A percentile compares a stretch with the other conserved stretches of the same genome.
Conservation (phyloP, 2,329 filamentous ascomycete species). For the Coniosporium tulheliwenetii region DNA sequence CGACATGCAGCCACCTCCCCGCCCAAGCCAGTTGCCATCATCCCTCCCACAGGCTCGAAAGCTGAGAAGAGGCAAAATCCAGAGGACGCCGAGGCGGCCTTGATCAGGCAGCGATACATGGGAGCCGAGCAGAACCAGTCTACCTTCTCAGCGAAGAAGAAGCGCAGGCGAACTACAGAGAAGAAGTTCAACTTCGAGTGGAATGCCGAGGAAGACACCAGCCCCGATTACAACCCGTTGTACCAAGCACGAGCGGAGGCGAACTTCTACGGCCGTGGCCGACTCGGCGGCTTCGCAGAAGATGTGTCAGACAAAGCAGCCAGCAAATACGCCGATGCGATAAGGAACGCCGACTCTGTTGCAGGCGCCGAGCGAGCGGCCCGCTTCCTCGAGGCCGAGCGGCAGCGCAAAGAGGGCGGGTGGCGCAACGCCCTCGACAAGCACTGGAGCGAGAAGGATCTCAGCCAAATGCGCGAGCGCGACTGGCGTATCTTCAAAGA, state of each 20-base stretch:
- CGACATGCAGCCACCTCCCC: conserved; percentile 38
- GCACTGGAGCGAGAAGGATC: conserved; percentile 87
- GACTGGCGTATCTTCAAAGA: conserved; percentile 99
- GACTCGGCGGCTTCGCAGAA: conserved; percentile 50
- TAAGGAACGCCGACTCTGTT: conserved; percentile 61
- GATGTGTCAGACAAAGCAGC: conserved; percentile 36
- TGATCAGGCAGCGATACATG: conserved; percentile 75
- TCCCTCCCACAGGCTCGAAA: conserved; percentile 19
- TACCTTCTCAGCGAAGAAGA: conserved; percentile 90
- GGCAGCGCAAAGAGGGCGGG: conserved; percentile 57
- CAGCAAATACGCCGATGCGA: conserved; percentile 46
- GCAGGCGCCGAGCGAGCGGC: conserved; percentile 61
- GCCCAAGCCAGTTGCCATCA: conserved; percentile 22
- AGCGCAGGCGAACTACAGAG: conserved; percentile 79
- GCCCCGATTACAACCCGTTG: conserved; percentile 63
- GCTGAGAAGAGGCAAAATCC: conserved; percentile 28
- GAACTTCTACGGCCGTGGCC: conserved; percentile 54
- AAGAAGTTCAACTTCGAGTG: conserved; percentile 99
- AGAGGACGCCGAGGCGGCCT: conserved; percentile 52
- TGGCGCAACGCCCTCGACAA: conserved; percentile 64
- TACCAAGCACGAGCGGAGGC: conserved; percentile 54
- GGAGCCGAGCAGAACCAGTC: conserved; percentile 76
- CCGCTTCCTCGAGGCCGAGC: conserved; percentile 73
- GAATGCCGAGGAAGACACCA: conserved; percentile 91
- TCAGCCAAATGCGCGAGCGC: conserved; percentile 88